Evolutionary conservation across 2,329 filamentous ascomycete genomes (phyloP).

Genomic region (Lizonia empirigonia): DNA sequence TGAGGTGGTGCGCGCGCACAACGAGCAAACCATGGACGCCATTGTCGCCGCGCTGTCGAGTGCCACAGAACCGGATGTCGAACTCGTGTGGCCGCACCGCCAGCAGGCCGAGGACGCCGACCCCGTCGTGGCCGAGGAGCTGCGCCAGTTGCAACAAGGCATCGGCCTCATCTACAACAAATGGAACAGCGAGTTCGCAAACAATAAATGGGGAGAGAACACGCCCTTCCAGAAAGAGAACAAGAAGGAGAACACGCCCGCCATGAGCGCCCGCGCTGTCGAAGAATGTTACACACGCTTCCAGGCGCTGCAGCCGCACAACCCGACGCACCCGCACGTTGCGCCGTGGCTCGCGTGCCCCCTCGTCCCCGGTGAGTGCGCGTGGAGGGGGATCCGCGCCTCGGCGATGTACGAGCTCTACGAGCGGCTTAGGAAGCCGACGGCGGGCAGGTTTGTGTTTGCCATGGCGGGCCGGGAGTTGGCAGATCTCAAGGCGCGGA

Average conservation of each 20-base stretch:
- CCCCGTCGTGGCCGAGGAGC: constrained; percentile 16
- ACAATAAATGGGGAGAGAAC: no score
- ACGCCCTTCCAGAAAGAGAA: no score
- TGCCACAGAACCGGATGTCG: constrained; percentile 27
- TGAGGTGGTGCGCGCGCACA: constrained; percentile 52
- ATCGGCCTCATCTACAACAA: constrained; percentile 1
- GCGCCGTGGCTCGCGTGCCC: constrained; percentile 18
- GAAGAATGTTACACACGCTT: constrained; percentile 30
- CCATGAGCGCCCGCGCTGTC: constrained; percentile 20
- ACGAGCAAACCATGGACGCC: constrained; percentile 37
- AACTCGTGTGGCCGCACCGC: constrained; percentile 23
- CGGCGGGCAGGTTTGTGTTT: constrained; percentile 40
- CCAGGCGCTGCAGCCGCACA: constrained; percentile 25
- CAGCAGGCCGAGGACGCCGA: constrained; percentile 1
- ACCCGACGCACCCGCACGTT: constrained; percentile 18
- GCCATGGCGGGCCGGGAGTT: constrained; percentile 51
- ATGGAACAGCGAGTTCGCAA: constrained; percentile 19
- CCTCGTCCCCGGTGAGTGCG: constrained; percentile 17
- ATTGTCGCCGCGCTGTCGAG: constrained; percentile 31
- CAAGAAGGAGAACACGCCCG: constrained; percentile 1
- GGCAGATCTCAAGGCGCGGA: constrained; percentile 43
- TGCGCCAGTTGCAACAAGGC: constrained; percentile 4
- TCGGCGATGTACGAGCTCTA: constrained; percentile 51
- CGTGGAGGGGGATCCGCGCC: constrained; percentile 56
- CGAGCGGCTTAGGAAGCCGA: neutral